phyloP scores from a whole-genome alignment of 2,329 filamentous ascomycete genomes.

The Penicillium sp. region DNA sequence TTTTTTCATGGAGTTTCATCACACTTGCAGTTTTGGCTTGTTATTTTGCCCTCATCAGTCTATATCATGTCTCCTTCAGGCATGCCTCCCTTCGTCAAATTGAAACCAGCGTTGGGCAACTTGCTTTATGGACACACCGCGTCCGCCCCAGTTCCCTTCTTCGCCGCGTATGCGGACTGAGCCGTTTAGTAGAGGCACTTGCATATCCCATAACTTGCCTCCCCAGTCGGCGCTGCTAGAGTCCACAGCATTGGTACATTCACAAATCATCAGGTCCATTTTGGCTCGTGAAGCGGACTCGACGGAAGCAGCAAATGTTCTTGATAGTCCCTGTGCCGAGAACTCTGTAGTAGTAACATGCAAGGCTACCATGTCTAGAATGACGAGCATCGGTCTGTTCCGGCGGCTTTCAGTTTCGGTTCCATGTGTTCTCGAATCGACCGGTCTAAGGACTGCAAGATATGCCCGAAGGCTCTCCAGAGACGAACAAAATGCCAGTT shows the following conservation, averaged over 20 bases:
- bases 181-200: conserved; percentile 68
- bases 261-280: conserved; percentile 47
- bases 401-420: not conserved
- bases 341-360: conserved; percentile 54
- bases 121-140: conserved; percentile 62
- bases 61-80: conserved; percentile 21
- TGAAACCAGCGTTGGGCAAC: conserved; percentile 71
- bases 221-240: conserved; percentile 39
- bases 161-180: conserved; percentile 58
- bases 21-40: conserved; percentile 24
- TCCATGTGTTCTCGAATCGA: not conserved
- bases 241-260: conserved; percentile 45
- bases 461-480: conserved; percentile 79
- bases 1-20: conserved; percentile 30
- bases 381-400: conserved; percentile 38
- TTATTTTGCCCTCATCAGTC: conserved; percentile 19
- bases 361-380: conserved; percentile 50
- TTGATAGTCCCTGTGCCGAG: conserved; percentile 56
- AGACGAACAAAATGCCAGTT: conserved; percentile 74
- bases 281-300: conserved; percentile 42
- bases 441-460: conserved; percentile 61
- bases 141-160: conserved; percentile 60
- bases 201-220: conserved; percentile 53
- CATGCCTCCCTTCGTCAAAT: conserved; percentile 52
- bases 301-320: conserved; percentile 50